Percentiles rank a stretch among this genome's conserved stretches.
Evolutionary conservation across 805 yeast genomes (phyloP).

Genomic region (Wickerhamiella sergipiensis): DNA sequence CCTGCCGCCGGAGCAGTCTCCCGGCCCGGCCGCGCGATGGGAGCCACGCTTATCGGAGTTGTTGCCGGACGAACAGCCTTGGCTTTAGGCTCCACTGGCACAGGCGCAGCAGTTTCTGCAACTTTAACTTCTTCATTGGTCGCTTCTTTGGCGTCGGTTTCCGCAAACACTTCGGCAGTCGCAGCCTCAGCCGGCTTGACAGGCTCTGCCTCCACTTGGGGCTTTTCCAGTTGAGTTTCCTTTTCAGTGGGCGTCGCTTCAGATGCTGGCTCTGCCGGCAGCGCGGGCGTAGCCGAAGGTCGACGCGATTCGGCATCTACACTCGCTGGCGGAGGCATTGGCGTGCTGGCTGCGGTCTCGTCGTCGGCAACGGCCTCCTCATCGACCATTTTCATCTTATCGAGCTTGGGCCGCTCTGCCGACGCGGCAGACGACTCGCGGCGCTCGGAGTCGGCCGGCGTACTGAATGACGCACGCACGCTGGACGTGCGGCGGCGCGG

Average conservation of each 20-base stretch:
- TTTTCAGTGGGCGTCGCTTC: too few species aligned
- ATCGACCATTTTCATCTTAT: background rate
- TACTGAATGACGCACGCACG: constrained; percentile 14
- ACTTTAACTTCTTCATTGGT: too few species aligned
- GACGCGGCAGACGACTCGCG: background rate
- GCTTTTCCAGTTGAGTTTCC: too few species aligned
- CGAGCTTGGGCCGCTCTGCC: background rate
- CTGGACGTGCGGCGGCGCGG: constrained; percentile 17
- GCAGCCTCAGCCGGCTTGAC: too few species aligned
- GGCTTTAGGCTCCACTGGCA: background rate
- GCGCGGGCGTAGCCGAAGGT: too few species aligned
- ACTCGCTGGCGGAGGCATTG: background rate
- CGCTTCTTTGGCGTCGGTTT: too few species aligned
- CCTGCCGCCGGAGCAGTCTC: background rate
- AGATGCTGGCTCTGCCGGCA: too few species aligned
- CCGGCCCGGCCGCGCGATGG: background rate
- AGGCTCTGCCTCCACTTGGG: too few species aligned
- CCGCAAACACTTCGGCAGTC: too few species aligned
- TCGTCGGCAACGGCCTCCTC: constrained; percentile 1
- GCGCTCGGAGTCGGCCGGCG: constrained; percentile 3
- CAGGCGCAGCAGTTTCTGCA: too few species aligned
- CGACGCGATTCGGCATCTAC: background rate
- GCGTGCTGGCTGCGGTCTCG: background rate
- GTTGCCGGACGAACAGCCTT: background rate
- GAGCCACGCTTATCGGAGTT: background rate